A percentile compares a stretch with the other conserved stretches of the same genome.
Conservation (phyloP, 2,329 filamentous ascomycete genomes). For the Fusarium redolens region DNA sequence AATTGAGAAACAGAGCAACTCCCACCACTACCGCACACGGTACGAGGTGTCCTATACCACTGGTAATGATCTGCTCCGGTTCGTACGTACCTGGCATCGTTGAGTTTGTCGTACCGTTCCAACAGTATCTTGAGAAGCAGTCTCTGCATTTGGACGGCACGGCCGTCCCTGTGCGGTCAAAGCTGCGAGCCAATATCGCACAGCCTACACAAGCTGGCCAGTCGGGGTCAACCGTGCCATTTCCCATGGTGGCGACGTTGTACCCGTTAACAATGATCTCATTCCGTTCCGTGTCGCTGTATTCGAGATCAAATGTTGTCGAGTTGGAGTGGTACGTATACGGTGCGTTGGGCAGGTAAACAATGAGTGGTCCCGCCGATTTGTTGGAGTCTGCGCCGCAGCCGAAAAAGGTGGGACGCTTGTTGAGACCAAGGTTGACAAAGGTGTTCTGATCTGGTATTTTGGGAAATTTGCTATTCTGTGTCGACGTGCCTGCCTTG, state of each 20-base stretch:
- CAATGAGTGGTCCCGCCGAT: conserved; percentile 69
- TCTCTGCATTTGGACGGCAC: conserved; percentile 75
- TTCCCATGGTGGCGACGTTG: conserved; percentile 62
- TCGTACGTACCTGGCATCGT: conserved; percentile 52
- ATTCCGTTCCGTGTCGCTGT: conserved; percentile 73
- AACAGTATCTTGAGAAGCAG: conserved; percentile 86
- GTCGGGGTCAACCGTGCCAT: conserved; percentile 68
- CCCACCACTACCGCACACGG: too few relatives aligned
- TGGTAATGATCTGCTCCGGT: conserved; percentile 46
- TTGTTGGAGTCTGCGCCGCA: conserved; percentile 61
- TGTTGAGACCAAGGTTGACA: conserved; percentile 79
- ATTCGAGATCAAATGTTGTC: conserved; percentile 75
- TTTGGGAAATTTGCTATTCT: conserved; percentile 77
- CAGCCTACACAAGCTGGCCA: conserved; percentile 87
- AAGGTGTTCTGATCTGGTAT: conserved; percentile 82
- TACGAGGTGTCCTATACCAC: too few relatives aligned
- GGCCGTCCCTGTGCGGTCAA: conserved; percentile 71
- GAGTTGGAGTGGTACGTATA: conserved; percentile 79
- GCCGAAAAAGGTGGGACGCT: conserved; percentile 82
- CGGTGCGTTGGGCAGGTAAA: conserved; percentile 86
- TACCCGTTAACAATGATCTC: conserved; percentile 84
- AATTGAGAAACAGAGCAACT: too few relatives aligned
- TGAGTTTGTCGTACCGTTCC: conserved; percentile 73
- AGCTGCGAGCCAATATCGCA: conserved; percentile 78
- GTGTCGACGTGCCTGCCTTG: conserved; percentile 62